Conservation (phyloP, 2,329 filamentous ascomycete genomes). For the Penicillium digitatum region DNA sequence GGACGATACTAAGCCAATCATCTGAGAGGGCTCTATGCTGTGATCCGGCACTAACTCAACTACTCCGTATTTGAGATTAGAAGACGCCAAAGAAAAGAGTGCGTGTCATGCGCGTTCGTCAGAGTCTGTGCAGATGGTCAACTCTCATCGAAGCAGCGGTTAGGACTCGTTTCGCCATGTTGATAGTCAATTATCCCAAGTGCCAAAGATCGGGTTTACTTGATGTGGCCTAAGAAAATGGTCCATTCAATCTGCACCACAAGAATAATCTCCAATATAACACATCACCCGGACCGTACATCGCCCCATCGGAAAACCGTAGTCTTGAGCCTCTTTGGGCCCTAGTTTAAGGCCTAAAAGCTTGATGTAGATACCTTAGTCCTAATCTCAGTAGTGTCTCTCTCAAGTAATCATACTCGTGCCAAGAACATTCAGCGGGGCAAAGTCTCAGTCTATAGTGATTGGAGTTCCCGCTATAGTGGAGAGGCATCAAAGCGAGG, state of each 20-base stretch:
- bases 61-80: neutral
- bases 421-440: neutral
- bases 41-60: neutral
- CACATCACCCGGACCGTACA: conserved; percentile 1
- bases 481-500: neutral
- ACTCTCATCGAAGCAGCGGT: neutral
- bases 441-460: neutral
- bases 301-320: neutral
- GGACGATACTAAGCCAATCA: conserved; percentile 1
- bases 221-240: neutral
- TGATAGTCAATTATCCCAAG: neutral
- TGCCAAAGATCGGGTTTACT: neutral
- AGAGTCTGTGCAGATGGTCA: neutral
- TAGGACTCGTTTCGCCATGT: neutral
- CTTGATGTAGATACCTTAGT: neutral
- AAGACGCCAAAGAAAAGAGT: neutral
- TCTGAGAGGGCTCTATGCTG: neutral
- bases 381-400: neutral
- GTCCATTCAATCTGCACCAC: neutral
- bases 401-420: neutral
- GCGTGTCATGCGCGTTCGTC: neutral
- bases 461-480: conserved; percentile 5
- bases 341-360: neutral
- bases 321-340: neutral
- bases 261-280: neutral